phyloP scores from a whole-genome alignment of 805 yeast species.

The Monosporozyma aquatica region DNA sequence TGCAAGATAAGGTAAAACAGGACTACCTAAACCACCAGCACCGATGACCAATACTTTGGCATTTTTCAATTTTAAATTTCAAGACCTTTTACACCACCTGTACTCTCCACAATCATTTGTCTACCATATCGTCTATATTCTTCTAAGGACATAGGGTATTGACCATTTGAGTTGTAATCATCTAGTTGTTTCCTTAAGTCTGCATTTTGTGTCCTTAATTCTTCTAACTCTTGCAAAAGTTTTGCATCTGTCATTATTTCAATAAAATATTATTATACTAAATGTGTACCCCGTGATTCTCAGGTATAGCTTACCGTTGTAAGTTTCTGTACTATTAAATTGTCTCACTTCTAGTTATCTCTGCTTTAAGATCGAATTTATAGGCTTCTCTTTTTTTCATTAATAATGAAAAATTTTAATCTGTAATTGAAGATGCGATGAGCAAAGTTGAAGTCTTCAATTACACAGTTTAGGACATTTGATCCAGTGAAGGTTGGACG shows the following conservation, averaged over 20 bases:
- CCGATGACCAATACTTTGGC: conserved; percentile 73
- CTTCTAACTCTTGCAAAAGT: conserved; percentile 19
- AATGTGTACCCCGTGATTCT: no score
- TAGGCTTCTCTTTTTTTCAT: no score
- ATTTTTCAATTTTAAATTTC: conserved; percentile 45
- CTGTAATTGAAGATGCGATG: no score
- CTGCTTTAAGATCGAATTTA: neutral
- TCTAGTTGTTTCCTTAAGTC: conserved; percentile 13
- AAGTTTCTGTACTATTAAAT: no score
- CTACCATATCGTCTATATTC: conserved; percentile 86
- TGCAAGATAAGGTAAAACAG: conserved; percentile 72
- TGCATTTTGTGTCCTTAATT: conserved; percentile 23
- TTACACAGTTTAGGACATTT: no score
- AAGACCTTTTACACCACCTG: conserved; percentile 50
- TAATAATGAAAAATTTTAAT: no score
- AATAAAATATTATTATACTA: no score
- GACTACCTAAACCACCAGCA: conserved; percentile 95
- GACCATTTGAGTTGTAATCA: neutral
- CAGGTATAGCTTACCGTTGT: no score
- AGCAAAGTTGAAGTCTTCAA: no score
- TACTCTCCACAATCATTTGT: conserved; percentile 85
- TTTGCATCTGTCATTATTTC: neutral
- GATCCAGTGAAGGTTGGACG: neutral
- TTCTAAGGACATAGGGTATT: conserved; percentile 35
- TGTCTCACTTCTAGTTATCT: no score